These are phyloP conservation scores for Furcasterigmium sp. DNA, from an alignment of 2,329 filamentous ascomycete species.

Conservation along the genomic window DNA sequence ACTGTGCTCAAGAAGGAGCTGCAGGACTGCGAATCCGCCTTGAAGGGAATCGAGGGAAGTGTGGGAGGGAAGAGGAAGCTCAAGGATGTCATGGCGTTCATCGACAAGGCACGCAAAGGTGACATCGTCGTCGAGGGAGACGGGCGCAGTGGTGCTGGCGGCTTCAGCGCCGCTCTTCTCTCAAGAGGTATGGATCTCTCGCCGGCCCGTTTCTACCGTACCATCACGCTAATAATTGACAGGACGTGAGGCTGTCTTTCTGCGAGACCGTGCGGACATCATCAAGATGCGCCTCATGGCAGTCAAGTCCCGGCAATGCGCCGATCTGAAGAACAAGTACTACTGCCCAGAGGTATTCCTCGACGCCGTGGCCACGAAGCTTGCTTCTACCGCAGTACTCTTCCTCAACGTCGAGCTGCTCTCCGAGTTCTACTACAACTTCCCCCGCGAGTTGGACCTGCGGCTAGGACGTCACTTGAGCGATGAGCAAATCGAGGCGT, in stretches of 20 bases:
- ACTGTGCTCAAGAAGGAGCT: conserved; percentile 83
- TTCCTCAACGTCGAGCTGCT: conserved; percentile 97
- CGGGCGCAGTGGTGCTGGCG: conserved; percentile 78
- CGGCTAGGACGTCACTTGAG: conserved; percentile 77
- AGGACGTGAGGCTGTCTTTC: conserved; percentile 91
- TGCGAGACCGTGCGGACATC: conserved; percentile 84
- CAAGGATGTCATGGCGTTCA: conserved; percentile 82
- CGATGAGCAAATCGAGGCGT: conserved; percentile 77
- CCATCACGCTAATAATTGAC: no score
- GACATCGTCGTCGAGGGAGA: conserved; percentile 83
- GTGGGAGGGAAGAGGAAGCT: conserved; percentile 82
- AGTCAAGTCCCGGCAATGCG: conserved; percentile 86
- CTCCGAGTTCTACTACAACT: conserved; percentile 97
- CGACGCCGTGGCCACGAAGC: conserved; percentile 92
- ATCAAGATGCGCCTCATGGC: conserved; percentile 86
- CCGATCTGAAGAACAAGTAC: conserved; percentile 82
- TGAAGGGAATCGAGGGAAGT: conserved; percentile 67
- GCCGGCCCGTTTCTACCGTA: no score
- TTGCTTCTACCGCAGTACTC: conserved; percentile 89
- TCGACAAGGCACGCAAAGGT: conserved; percentile 84
- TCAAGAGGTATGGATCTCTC: conserved; percentile 73
- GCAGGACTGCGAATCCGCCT: conserved; percentile 72
- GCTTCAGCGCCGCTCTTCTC: conserved; percentile 86
- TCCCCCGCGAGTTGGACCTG: conserved; percentile 85
- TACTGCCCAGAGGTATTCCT: conserved; percentile 96